Evolutionary conservation across 2,329 filamentous ascomycete genomes (phyloP), one percentile per base, ranked within the genome.

Genomic region (Neofusicoccum parvum): DNA sequence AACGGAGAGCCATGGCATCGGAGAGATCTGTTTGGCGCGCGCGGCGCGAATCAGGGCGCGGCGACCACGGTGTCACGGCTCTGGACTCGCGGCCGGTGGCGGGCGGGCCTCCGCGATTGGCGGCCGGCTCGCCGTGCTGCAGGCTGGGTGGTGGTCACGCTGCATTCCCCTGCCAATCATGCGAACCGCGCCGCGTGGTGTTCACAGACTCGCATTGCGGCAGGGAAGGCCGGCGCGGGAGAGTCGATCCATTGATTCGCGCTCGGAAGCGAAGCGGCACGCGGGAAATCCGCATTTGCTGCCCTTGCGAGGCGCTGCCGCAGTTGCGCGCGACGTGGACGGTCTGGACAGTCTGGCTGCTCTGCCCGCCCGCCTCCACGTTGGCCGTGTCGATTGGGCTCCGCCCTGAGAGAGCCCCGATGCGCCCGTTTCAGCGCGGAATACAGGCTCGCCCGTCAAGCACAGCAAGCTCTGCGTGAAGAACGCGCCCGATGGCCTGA

Each of bases 111-210:
- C 56, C 56, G 56, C 43, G 56, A 60, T 60, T 60, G 11, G 56
- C 15, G 14, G 41, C 15, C 43, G 56, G 48, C 48, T 60, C n/a
- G 56, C 15, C n/a, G 56, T n/a, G 43, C 56, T 60, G 56, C 56
- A 60, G 41, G 15, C 14, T 7, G 20, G 17, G 39, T 9, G 41
- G 15, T 60, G 56, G 43, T 49, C 56, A 60, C 56, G 59, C 59
- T 20, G 46, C 59, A 62, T 51, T 51, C 46, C 59, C 59, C 43
- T 62, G 59, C 59, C 59, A 51, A 62, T 62, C 59, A 62, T 62
- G 59, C 58, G 32, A 43, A 27, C 45, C 17, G 20, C n/a, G 45
- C 58, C 58, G 58, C 58, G 58, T 62, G 59, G 45, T 62, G 59
- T 50, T 51, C 59, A 32, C 36, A 15, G 59, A 51, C 45, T 62